Evolutionary conservation across 75 land plant genomes (phyloP).

Genomic region (Picea glauca): DNA sequence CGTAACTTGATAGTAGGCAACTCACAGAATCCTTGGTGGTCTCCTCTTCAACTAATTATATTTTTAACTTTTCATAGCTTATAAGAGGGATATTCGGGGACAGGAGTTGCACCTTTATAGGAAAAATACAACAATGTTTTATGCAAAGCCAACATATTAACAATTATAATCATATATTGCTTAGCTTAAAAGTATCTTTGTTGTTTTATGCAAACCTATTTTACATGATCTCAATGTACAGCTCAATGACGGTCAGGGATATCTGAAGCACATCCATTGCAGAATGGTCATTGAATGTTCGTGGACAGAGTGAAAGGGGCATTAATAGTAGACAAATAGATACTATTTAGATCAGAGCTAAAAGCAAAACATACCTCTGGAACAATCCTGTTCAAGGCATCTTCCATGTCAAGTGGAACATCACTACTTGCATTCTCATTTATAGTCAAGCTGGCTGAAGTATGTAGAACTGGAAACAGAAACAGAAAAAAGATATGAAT

Average conservation of each 20-base stretch:
- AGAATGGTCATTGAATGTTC: no score
- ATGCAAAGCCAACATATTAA: constrained; percentile 5
- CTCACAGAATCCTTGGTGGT: no score
- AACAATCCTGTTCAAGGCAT: constrained; percentile 38
- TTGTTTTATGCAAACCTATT: background rate
- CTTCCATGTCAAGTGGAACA: constrained; percentile 58
- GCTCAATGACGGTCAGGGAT: no score
- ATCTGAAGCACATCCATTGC: no score
- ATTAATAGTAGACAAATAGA: constrained; percentile 1
- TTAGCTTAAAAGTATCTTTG: background rate
- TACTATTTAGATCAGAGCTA: constrained; percentile 1
- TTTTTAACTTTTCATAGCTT: no score
- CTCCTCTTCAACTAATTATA: no score
- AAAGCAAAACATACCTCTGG: constrained; percentile 34
- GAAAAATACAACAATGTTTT: background rate
- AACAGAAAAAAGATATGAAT: background rate
- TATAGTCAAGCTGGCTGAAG: constrained; percentile 53
- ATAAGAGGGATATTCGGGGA: no score
- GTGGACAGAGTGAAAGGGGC: background rate
- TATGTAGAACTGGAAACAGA: constrained; percentile 37
- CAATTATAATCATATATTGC: background rate
- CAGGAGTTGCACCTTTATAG: no score
- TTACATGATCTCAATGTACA: background rate
- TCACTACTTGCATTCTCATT: constrained; percentile 57
- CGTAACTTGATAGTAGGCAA: no score